These are phyloP conservation scores for Trifolium pratense DNA, from an alignment of 306 rosid species.

Conservation along the genomic window DNA sequence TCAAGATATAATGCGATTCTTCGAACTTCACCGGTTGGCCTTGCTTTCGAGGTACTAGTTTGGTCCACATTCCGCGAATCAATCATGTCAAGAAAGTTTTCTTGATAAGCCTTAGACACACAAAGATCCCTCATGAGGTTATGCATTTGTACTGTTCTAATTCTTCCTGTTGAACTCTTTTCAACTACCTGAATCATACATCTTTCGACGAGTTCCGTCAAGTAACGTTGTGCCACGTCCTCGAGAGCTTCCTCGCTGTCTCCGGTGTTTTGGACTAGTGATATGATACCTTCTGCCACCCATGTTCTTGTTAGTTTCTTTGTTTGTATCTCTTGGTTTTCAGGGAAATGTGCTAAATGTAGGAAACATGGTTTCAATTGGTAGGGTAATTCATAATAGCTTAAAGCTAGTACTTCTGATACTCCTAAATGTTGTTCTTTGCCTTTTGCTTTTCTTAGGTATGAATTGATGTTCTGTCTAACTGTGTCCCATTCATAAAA, in stretches of 20 bases:
- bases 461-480: conserved; percentile 46
- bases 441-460: conserved; percentile 48
- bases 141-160: conserved; percentile 59
- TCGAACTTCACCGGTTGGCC: conserved; percentile 41
- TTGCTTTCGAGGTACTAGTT: conserved; percentile 19
- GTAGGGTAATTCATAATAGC: conserved; percentile 62
- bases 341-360: conserved; percentile 59
- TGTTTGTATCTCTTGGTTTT: conserved; percentile 55
- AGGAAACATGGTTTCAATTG: conserved; percentile 64
- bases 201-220: conserved; percentile 53
- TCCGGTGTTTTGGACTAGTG: conserved; percentile 41
- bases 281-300: conserved; percentile 68
- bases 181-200: conserved; percentile 53
- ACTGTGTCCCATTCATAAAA: conserved; percentile 56
- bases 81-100: conserved; percentile 50
- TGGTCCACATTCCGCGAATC: conserved; percentile 41
- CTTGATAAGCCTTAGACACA: conserved; percentile 48
- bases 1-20: conserved; percentile 47
- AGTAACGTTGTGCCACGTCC: conserved; percentile 47
- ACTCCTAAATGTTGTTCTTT: conserved; percentile 45
- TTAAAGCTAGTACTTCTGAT: conserved; percentile 53
- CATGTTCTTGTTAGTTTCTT: conserved; percentile 55
- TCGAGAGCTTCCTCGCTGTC: conserved; percentile 48
- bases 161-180: conserved; percentile 50
- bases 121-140: conserved; percentile 60